Conservation (phyloP, 2,329 filamentous ascomycete species). For the Fusarium sp. region DNA sequence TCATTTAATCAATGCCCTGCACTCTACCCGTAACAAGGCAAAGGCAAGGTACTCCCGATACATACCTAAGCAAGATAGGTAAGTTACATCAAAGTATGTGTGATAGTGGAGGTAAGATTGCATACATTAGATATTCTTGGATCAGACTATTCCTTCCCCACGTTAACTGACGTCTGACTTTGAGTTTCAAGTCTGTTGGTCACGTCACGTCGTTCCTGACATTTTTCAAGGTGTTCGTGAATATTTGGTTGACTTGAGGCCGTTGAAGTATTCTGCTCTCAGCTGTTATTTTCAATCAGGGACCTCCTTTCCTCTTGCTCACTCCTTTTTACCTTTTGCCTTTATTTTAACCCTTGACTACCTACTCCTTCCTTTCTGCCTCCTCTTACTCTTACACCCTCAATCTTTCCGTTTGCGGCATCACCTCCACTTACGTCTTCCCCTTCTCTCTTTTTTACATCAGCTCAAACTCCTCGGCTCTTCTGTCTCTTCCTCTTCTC, state of each 20-base stretch:
- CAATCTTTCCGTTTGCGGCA: conserved; percentile 28
- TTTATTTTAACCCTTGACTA: not conserved
- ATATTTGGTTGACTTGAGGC: conserved; percentile 5
- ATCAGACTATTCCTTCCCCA: conserved; percentile 29
- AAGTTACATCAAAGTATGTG: not conserved
- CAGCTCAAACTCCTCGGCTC: conserved; percentile 5
- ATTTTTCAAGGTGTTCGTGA: conserved; percentile 14
- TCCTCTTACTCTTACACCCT: conserved; percentile 17
- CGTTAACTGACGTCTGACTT: conserved; percentile 16
- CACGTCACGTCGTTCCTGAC: conserved; percentile 10
- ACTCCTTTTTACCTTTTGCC: conserved; percentile 4
- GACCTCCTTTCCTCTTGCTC: conserved; percentile 14
- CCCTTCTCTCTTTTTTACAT: conserved; percentile 2
- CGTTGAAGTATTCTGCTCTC: not conserved
- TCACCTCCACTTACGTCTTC: conserved; percentile 9
- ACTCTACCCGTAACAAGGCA: not conserved
- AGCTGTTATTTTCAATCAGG: conserved; percentile 6
- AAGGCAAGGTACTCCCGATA: not conserved
- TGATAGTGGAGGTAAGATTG: not conserved
- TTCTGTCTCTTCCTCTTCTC: not conserved
- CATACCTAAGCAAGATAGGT: not conserved
- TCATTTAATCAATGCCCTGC: conserved; percentile 1
- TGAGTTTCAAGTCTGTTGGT: conserved; percentile 8
- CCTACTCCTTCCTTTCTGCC: conserved; percentile 1
- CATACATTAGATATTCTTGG: conserved; percentile 19